Percentiles rank a stretch among this genome's conserved stretches.
Evolutionary conservation across 805 yeast genomes (phyloP).

Genomic region (Candida coquimbonensis): DNA sequence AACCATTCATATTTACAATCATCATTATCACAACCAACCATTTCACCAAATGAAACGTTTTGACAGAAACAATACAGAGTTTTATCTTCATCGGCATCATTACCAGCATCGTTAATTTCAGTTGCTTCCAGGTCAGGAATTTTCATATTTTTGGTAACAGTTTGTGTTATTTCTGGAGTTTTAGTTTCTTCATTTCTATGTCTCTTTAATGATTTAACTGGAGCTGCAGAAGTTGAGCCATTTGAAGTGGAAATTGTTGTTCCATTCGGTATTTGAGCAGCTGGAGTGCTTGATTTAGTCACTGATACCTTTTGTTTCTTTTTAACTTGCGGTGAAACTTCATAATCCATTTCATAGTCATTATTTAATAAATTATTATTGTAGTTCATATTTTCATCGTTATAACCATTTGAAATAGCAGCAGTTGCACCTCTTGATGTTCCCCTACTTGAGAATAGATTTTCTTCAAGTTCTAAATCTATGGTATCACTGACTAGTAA

Average conservation of each 20-base stretch:
- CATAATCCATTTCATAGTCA: background rate
- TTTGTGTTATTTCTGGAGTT: constrained; percentile 12
- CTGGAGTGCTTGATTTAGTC: background rate
- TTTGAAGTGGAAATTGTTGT: constrained; percentile 4
- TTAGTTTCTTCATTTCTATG: constrained; percentile 16
- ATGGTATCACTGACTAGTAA: constrained; percentile 47
- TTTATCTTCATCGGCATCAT: constrained; percentile 51
- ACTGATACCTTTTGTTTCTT: constrained; percentile 1
- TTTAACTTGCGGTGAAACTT: background rate
- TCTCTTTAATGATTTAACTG: constrained; percentile 15
- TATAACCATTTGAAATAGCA: constrained; percentile 1
- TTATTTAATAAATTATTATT: too few relatives aligned
- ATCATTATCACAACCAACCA: constrained; percentile 94
- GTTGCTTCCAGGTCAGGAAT: constrained; percentile 8
- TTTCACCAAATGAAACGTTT: constrained; percentile 88
- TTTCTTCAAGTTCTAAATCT: constrained; percentile 26
- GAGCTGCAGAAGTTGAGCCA: constrained; percentile 10
- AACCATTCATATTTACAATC: constrained; percentile 92
- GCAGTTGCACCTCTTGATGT: constrained; percentile 25
- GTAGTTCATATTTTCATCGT: background rate
- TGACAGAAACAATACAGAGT: constrained; percentile 86
- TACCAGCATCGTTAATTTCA: constrained; percentile 6
- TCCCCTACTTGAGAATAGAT: constrained; percentile 25
- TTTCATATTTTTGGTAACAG: background rate
- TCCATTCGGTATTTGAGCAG: background rate